These are phyloP conservation scores for Leishmania tarentolae DNA, from an alignment of 208 protist genomes.

Conservation along the genomic window DNA sequence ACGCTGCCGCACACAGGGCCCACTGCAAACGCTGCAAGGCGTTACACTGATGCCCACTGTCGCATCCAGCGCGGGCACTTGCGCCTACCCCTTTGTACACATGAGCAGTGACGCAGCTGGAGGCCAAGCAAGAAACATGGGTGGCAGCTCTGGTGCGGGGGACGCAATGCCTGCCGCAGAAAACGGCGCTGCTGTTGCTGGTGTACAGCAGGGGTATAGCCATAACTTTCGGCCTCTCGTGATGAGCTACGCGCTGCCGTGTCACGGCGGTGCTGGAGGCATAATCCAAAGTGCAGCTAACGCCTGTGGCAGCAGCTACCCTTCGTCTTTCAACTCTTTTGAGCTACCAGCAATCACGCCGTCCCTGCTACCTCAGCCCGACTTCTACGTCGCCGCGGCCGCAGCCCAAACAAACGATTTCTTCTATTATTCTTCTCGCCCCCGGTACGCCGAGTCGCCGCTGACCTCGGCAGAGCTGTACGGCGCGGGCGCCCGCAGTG, in stretches of 20 bases:
- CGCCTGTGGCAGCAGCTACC: not conserved
- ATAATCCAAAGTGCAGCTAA: not conserved
- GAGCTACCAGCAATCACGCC: not conserved
- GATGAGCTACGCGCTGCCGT: not conserved
- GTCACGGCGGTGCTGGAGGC: not conserved
- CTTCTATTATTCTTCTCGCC: conserved; percentile 18
- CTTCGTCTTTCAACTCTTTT: conserved; percentile 7
- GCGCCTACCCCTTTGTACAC: conserved; percentile 12
- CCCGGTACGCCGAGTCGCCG: conserved; percentile 26
- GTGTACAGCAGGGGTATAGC: not conserved
- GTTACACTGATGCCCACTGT: not conserved
- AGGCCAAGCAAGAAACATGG: not conserved
- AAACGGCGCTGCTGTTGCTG: not conserved
- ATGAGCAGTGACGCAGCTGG: not conserved
- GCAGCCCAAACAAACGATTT: conserved; percentile 18
- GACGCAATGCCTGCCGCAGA: not conserved
- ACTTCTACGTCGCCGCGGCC: conserved; percentile 15
- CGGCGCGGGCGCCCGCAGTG: not conserved
- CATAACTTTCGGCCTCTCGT: not conserved
- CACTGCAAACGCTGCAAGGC: not conserved
- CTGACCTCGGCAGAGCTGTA: conserved; percentile 23
- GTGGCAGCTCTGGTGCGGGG: not conserved
- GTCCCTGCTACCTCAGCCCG: conserved; percentile 4
- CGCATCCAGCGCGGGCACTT: not conserved
- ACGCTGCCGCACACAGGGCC: not conserved